These are phyloP conservation scores for Pyrenophora teres DNA, from an alignment of 2,329 filamentous ascomycete species.

Conservation along the genomic window DNA sequence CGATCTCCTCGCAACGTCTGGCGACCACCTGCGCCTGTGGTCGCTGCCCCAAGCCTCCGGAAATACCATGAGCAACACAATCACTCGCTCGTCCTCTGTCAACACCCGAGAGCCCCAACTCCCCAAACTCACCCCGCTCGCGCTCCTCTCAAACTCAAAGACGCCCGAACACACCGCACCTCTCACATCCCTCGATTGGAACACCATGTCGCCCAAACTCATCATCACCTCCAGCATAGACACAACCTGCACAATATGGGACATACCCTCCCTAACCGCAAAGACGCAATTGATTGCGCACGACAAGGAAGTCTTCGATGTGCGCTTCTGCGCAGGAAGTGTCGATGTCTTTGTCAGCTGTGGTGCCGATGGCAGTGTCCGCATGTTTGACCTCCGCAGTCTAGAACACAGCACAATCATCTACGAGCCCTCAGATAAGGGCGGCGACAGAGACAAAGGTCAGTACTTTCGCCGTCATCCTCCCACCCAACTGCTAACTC, in stretches of 20 bases:
- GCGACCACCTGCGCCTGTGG: conserved; percentile 92
- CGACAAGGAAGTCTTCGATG: conserved; percentile 98
- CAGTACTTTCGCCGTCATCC: conserved; percentile 9
- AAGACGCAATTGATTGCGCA: conserved; percentile 98
- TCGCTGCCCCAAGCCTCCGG: conserved; percentile 68
- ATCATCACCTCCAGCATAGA: conserved; percentile 99
- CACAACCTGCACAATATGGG: conserved; percentile 99
- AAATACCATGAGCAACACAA: conserved; percentile 69
- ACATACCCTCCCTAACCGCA: conserved; percentile 94
- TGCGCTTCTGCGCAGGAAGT: conserved; percentile 95
- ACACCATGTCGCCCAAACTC: conserved; percentile 91
- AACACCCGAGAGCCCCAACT: conserved; percentile 64
- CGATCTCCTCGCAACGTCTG: conserved; percentile 91
- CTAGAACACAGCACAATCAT: conserved; percentile 98
- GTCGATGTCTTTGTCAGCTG: conserved; percentile 99
- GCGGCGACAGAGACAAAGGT: conserved; percentile 55
- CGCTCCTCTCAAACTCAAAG: conserved; percentile 94
- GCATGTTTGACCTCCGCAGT: conserved; percentile 97
- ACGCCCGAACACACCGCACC: conserved; percentile 97
- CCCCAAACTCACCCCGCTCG: conserved; percentile 88
- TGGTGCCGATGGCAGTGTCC: conserved; percentile 93
- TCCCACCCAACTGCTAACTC: conserved; percentile 8
- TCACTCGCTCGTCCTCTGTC: conserved; percentile 66
- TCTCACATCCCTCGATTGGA: conserved; percentile 96
- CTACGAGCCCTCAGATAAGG: conserved; percentile 93